These are phyloP conservation scores for Bryopsis sp. DNA, from an alignment of 139 green algal genomes.

Conservation along the genomic window DNA sequence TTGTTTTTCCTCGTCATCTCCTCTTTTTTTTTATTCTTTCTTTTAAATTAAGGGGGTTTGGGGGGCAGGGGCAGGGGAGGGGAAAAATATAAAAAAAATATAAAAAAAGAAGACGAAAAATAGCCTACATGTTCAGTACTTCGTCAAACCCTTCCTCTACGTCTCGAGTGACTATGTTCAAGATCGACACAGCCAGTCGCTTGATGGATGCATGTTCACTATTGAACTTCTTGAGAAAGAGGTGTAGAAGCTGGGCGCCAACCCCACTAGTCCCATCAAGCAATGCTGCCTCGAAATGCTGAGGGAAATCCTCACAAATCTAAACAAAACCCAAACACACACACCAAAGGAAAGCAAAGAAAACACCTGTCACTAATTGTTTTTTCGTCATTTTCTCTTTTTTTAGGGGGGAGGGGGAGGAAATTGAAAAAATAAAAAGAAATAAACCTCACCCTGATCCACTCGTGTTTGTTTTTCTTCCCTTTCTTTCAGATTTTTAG, in stretches of 20 bases:
- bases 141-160: too few relatives aligned
- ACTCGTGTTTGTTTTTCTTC: neutral
- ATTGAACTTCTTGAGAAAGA: neutral
- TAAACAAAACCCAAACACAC: neutral
- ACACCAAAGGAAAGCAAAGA: neutral
- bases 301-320: conserved; percentile 46
- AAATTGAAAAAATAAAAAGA: too few relatives aligned
- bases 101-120: neutral
- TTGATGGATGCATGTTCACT: neutral
- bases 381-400: too few relatives aligned
- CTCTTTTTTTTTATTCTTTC: too few relatives aligned
- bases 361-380: too few relatives aligned
- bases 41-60: neutral
- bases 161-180: conserved; percentile 23
- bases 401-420: too few relatives aligned
- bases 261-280: neutral
- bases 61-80: neutral
- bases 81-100: neutral
- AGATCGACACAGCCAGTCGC: conserved; percentile 31
- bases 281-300: conserved; percentile 50
- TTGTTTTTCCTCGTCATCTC: too few relatives aligned
- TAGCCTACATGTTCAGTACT: too few relatives aligned
- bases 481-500: too few relatives aligned
- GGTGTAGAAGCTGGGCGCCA: neutral
- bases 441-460: too few relatives aligned